Base-by-base conservation (phyloP, 768 basidiomycete genomes). In the Dacryopinax primogenitus region DNA sequence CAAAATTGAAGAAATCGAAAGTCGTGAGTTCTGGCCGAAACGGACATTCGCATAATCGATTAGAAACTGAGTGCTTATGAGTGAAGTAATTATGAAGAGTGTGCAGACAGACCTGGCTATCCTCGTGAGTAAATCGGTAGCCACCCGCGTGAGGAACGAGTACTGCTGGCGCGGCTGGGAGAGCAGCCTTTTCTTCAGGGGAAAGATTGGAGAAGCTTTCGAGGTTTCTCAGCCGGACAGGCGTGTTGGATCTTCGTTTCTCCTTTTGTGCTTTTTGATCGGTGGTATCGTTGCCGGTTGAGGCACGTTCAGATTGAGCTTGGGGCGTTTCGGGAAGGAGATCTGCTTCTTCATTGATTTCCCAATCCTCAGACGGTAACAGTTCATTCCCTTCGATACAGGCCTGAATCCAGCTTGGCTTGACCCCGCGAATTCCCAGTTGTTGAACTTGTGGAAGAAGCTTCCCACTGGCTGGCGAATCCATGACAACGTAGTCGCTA, bases 401-500 rank as follows among this genome's bases (percentile, higher is more conserved):
- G 32, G 51, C 51, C 11, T 58, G 26, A 9, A 58, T 21, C 51
- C 51, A 58, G 3, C 51, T 30, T 6, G 51, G 51, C 26, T 13
- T 58, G 9, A 58, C 21, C 15, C 51, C 51, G 32, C 3, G 51
- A 15, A 58, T 30, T 9, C 51, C 51, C 3, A 58, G 51, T 30
- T 58, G 51, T 9, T 18, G 51, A 18, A 58, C 21, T 58, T 58
- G 51, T 9, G 51, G 51, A 30, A 58, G 51, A 6, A 30, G 13
- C 26, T 58, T 58, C 26, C 26, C 9, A 6, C 26, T 28, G 7
- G 26, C 3, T 11, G 51, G 51, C 26, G 23, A 28, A 13, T 58
- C 51, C 51, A 58, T 28, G 51, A 58, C 32, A 26, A 58, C 51
- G 30, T 58, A 58, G 30, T 58, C 51, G 51, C 51, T 28, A 21